These are phyloP conservation scores for Taxillus chinensis DNA, from an alignment of 164 flowering plant species.

Conservation along the genomic window DNA sequence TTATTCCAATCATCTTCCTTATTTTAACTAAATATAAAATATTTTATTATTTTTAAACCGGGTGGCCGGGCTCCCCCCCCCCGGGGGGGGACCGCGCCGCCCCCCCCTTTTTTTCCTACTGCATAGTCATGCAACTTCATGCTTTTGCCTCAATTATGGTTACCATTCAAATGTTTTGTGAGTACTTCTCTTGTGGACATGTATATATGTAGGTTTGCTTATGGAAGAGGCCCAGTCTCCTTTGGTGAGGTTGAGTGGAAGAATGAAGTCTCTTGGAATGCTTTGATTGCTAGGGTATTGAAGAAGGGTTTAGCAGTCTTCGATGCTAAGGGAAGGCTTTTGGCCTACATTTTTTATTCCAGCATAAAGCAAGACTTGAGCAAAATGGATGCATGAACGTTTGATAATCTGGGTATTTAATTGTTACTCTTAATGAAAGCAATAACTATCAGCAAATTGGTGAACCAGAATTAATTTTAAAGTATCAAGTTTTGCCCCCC, in stretches of 20 bases:
- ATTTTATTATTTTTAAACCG: no score
- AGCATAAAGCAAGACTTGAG: constrained; percentile 45
- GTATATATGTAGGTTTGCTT: constrained; percentile 45
- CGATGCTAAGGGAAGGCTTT: constrained; percentile 42
- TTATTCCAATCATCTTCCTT: no score
- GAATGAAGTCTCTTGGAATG: constrained; percentile 78
- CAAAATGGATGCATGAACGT: constrained; percentile 66
- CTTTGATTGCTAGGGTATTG: constrained; percentile 63
- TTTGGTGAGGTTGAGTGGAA: constrained; percentile 34
- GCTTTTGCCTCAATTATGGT: constrained; percentile 38
- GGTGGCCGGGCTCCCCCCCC: no score
- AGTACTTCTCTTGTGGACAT: constrained; percentile 57
- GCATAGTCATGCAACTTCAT: constrained; percentile 43
- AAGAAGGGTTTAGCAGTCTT: constrained; percentile 43
- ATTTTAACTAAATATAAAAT: no score
- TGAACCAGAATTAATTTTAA: constrained; percentile 40
- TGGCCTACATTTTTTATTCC: constrained; percentile 48
- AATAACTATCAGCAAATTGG: constrained; percentile 49
- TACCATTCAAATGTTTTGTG: constrained; percentile 41
- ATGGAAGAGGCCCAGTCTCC: constrained; percentile 34
- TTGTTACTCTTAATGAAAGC: constrained; percentile 59
- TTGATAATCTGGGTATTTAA: constrained; percentile 49
- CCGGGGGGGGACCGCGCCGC: no score
- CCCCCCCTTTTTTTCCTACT: constrained; percentile 31
- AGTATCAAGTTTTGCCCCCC: constrained; percentile 53